Base-by-base conservation (phyloP, 2,329 filamentous ascomycete genomes). In the Stagonosporopsis rhizophila region DNA sequence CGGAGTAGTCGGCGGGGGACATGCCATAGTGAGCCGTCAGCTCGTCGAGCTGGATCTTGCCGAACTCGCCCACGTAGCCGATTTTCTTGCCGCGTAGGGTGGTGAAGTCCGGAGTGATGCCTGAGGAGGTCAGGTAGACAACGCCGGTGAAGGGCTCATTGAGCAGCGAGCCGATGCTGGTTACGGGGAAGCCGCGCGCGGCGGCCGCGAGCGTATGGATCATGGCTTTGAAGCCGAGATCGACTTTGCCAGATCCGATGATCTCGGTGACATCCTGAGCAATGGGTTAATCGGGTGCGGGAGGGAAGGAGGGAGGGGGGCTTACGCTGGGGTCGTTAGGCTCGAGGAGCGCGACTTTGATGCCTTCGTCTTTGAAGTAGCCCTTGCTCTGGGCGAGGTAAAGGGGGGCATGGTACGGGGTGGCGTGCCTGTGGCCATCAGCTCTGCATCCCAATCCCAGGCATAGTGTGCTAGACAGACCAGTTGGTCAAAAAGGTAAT, bases 401-500 rank as follows among this genome's bases (percentile, higher is more conserved):
- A 12, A 92, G 78, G 15, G 89, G 89, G 12, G 89, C 89, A 71
- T 92, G 89, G 81, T 92, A 92, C 61, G 89, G 88, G 74, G 89
- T 92, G 46, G 89, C 89, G 78, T 91, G 89, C 89, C 89, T 91
- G 69, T 42, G 1, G n/a, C 55, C 52, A 67, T 59, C 32, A 52
- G 44, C 41, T 9, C 38, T 28, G 23, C 19, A 34, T 39, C n/a
- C 27, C 11, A 35, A 17, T 32, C 17, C 25, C 14, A 19, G 6
- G 12, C 34, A 44, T 34, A 32, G 11, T 15, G 40, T 48, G 32
- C 19, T n/a, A 12, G 15, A 56, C 64, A 74, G 85, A 91, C 89
- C 89, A 92, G 83, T 92, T 92, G 79, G 89, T 90, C 75, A 92
- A 82, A 80, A 92, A 92, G 49, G 89, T 92, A 72, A 92, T 91